These are phyloP conservation scores for Linderina pennispora DNA, from an alignment of 192 early-diverging fungal species.

Conservation along the genomic window DNA sequence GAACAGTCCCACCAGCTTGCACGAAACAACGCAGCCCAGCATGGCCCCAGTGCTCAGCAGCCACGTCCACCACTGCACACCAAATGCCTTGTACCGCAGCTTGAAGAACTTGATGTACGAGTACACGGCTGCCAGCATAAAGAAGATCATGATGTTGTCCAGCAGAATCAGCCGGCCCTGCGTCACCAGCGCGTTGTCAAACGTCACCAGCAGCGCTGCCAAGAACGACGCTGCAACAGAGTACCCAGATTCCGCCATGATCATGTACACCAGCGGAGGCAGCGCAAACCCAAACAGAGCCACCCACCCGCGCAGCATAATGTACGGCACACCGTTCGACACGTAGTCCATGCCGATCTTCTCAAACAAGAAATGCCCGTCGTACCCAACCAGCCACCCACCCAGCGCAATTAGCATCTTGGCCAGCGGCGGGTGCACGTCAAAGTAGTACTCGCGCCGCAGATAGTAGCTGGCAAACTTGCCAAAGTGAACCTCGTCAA, in stretches of 20 bases:
- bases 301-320: constrained; percentile 72
- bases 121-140: constrained; percentile 78
- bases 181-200: constrained; percentile 89
- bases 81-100: constrained; percentile 64
- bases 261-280: constrained; percentile 73
- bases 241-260: constrained; percentile 83
- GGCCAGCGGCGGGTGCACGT: constrained; percentile 95
- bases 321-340: constrained; percentile 82
- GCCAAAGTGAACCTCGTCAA: constrained; percentile 99
- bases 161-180: constrained; percentile 92
- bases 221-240: constrained; percentile 66
- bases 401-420: constrained; percentile 83
- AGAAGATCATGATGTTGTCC: constrained; percentile 91
- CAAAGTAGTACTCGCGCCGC: constrained; percentile 85
- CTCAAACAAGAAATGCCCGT: constrained; percentile 92
- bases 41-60: constrained; percentile 71
- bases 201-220: constrained; percentile 70
- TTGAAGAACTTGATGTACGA: constrained; percentile 87
- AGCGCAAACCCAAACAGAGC: constrained; percentile 74
- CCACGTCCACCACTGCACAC: constrained; percentile 81
- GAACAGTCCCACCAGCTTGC: constrained; percentile 96
- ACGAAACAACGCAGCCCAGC: constrained; percentile 62
- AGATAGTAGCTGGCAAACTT: constrained; percentile 96
- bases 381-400: constrained; percentile 84
- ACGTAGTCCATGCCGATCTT: constrained; percentile 92